phyloP scores from a whole-genome alignment of 441 rosid species.

The Francoa sonchifolia region DNA sequence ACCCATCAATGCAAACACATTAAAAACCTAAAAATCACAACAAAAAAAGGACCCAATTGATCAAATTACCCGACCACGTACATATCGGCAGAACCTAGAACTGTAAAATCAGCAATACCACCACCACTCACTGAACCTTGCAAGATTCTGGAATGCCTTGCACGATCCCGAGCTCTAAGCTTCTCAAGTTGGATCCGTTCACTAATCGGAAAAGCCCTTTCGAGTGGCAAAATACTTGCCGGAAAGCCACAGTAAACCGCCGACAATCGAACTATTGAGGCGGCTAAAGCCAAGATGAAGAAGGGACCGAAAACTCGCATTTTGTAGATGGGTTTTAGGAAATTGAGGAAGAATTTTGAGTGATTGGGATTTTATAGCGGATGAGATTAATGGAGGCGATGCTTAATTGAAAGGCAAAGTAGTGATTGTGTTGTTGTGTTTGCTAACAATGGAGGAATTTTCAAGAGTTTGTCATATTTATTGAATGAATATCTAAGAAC shows the following conservation, averaged over 20 bases:
- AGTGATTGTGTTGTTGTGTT: too few species aligned
- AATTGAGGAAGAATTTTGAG: too few species aligned
- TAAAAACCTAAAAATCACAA: background rate
- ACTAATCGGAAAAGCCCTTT: conserved; percentile 59
- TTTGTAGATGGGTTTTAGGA: too few species aligned
- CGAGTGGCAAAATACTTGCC: conserved; percentile 28
- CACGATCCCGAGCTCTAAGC: conserved; percentile 54
- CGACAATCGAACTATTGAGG: conserved; percentile 17
- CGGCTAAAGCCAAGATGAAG: conserved; percentile 20
- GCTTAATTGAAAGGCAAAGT: too few species aligned
- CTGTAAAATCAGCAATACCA: conserved; percentile 75
- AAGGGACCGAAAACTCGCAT: conserved; percentile 10
- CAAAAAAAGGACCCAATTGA: background rate
- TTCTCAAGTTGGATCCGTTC: conserved; percentile 31
- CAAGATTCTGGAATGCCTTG: conserved; percentile 60
- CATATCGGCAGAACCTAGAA: conserved; percentile 81
- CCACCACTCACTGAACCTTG: conserved; percentile 33
- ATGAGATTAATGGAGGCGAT: too few species aligned
- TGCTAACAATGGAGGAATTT: too few species aligned
- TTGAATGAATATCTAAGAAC: too few species aligned
- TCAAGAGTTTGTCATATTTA: too few species aligned
- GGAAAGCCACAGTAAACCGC: conserved; percentile 29
- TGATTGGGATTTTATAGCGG: too few species aligned
- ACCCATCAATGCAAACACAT: conserved; percentile 8
- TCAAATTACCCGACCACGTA: conserved; percentile 59